Conservation (phyloP, 306 rosid genomes). For the Citrullus colocynthis region DNA sequence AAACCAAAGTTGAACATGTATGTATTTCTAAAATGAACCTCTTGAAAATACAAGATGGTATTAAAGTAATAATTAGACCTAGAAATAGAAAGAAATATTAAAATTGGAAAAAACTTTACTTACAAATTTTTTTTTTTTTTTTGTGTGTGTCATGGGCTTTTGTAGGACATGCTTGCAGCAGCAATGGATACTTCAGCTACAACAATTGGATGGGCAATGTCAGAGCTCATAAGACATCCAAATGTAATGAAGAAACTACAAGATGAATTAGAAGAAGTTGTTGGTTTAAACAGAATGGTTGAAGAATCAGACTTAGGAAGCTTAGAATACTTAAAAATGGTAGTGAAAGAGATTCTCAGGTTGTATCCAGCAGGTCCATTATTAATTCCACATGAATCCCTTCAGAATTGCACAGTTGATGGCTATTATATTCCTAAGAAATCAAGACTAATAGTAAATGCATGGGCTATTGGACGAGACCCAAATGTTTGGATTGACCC, state of each 20-base stretch:
- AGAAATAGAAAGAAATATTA: too few relatives aligned
- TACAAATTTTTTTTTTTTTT: too few relatives aligned
- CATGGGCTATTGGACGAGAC: not conserved
- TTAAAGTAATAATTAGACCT: too few relatives aligned
- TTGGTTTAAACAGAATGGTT: not conserved
- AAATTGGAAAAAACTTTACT: too few relatives aligned
- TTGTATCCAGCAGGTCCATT: not conserved
- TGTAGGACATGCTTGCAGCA: not conserved
- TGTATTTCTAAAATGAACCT: too few relatives aligned
- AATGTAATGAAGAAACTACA: not conserved
- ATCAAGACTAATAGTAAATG: not conserved
- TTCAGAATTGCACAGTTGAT: too few relatives aligned
- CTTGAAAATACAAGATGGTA: too few relatives aligned
- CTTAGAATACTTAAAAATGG: conserved; percentile 18
- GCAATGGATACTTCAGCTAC: not conserved
- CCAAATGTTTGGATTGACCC: not conserved
- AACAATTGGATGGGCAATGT: not conserved
- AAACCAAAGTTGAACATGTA: too few relatives aligned
- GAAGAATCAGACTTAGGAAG: conserved; percentile 41
- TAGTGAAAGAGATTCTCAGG: conserved; percentile 1
- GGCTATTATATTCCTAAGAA: not conserved
- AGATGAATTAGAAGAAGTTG: not conserved
- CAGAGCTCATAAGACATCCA: not conserved
- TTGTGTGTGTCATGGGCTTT: too few relatives aligned
- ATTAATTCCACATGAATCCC: not conserved